phyloP scores from a whole-genome alignment of 768 basidiomycete species.

The Candolleomyces eurysporus region DNA sequence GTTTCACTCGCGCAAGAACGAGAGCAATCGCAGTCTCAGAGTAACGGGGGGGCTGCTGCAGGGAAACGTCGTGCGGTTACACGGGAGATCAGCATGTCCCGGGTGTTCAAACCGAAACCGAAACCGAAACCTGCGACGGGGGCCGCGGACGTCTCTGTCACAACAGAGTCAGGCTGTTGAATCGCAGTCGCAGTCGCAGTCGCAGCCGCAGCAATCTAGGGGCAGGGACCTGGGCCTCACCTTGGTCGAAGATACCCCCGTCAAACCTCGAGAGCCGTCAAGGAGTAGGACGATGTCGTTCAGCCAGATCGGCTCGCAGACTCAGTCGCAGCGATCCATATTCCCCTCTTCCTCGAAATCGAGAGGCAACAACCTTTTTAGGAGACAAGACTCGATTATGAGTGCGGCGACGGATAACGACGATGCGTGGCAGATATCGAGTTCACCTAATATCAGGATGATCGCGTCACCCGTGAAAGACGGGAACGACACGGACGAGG shows the following conservation, averaged over 20 bases:
- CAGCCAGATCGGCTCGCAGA: background rate
- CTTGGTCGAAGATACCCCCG: constrained; percentile 15
- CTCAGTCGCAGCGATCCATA: background rate
- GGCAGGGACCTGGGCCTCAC: constrained; percentile 6
- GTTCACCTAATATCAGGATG: constrained; percentile 15
- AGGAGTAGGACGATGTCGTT: constrained; percentile 21
- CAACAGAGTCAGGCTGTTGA: background rate
- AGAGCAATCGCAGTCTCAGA: constrained; percentile 36
- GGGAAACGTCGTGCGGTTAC: constrained; percentile 54
- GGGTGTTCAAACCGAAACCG: constrained; percentile 55
- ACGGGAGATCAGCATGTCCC: constrained; percentile 76
- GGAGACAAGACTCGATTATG: background rate
- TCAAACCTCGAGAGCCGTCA: too few species aligned
- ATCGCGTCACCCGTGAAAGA: constrained; percentile 7
- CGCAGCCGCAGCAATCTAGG: background rate
- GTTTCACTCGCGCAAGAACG: constrained; percentile 67
- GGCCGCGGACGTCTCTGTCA: background rate
- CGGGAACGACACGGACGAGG: constrained; percentile 6
- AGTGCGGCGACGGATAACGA: constrained; percentile 13
- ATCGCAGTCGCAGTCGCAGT: constrained; percentile 1
- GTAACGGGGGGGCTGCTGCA: constrained; percentile 31
- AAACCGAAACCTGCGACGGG: constrained; percentile 17
- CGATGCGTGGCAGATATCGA: constrained; percentile 17
- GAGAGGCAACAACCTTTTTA: background rate
- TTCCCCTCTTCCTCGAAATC: too few species aligned